Evolutionary conservation across 257 asterid species (phyloP).

Genomic region (Nicotiana obtusifolia): DNA sequence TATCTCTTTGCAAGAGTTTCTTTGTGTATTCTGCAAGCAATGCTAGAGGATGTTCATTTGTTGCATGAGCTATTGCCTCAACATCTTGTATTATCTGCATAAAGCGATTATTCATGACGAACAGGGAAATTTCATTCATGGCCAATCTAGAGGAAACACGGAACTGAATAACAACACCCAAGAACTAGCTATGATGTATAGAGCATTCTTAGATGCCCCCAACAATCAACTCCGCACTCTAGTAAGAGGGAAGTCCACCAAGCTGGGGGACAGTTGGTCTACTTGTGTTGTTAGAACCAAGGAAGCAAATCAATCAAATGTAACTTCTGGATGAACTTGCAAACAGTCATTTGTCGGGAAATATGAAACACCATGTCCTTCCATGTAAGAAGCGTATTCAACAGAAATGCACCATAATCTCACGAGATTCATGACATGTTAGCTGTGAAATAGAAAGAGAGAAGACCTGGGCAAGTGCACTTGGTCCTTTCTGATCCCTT

Average conservation of each 20-base stretch:
- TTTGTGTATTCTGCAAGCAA: slow-evolving; percentile 78
- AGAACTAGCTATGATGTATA: neutral
- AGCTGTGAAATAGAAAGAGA: neutral
- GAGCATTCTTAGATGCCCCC: neutral
- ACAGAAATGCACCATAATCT: neutral
- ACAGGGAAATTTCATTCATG: slow-evolving; percentile 12
- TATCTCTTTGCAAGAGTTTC: slow-evolving; percentile 55
- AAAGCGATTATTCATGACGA: slow-evolving; percentile 16
- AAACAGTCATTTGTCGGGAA: neutral
- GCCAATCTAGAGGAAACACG: neutral
- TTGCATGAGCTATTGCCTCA: slow-evolving; percentile 62
- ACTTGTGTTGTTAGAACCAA: neutral
- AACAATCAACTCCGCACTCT: neutral
- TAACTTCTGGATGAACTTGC: neutral
- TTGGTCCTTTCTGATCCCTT: neutral
- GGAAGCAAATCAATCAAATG: neutral
- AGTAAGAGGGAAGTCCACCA: neutral
- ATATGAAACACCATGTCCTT: neutral
- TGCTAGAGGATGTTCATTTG: slow-evolving; percentile 78
- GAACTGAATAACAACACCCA: neutral
- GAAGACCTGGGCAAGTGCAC: neutral
- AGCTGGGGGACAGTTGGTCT: neutral
- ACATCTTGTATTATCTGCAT: slow-evolving; percentile 77
- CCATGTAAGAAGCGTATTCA: neutral
- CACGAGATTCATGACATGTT: neutral